Evolutionary conservation across 768 basidiomycete species (phyloP).

Genomic region (Pleurotus eryngii): DNA sequence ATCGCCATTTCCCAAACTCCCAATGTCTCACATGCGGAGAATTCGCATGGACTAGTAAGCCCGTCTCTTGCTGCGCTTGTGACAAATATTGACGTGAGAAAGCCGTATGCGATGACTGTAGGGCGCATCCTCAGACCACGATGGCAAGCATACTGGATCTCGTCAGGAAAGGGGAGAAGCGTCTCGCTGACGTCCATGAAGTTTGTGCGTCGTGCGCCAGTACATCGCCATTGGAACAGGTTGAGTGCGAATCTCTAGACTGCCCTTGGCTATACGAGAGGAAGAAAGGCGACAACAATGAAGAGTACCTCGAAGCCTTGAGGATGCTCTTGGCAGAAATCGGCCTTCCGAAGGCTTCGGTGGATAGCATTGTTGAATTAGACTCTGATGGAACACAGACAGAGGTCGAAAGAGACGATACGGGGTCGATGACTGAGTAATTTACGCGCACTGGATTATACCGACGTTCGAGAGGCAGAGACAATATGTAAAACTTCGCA

Average conservation of each 20-base stretch:
- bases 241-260: constrained; percentile 80
- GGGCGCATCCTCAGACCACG: constrained; percentile 45
- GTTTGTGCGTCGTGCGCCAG: constrained; percentile 73
- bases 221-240: constrained; percentile 51
- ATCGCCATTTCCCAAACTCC: constrained; percentile 69
- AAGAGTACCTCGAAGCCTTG: constrained; percentile 32
- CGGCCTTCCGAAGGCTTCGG: constrained; percentile 11
- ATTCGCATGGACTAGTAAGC: constrained; percentile 49
- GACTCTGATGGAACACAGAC: constrained; percentile 4
- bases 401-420: neutral
- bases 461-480: no score
- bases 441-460: constrained; percentile 11
- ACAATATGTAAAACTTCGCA: no score
- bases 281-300: constrained; percentile 48
- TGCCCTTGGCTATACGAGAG: constrained; percentile 82
- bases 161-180: constrained; percentile 50
- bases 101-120: constrained; percentile 72
- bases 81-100: neutral
- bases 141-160: constrained; percentile 55
- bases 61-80: constrained; percentile 1
- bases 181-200: constrained; percentile 53
- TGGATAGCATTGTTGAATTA: constrained; percentile 13
- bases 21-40: constrained; percentile 70
- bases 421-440: constrained; percentile 10
- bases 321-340: constrained; percentile 32